A percentile compares a stretch with the other conserved stretches of the same genome.
phyloP scores from a whole-genome alignment of 352 stramenopile species.

The Pythium insidiosum region DNA sequence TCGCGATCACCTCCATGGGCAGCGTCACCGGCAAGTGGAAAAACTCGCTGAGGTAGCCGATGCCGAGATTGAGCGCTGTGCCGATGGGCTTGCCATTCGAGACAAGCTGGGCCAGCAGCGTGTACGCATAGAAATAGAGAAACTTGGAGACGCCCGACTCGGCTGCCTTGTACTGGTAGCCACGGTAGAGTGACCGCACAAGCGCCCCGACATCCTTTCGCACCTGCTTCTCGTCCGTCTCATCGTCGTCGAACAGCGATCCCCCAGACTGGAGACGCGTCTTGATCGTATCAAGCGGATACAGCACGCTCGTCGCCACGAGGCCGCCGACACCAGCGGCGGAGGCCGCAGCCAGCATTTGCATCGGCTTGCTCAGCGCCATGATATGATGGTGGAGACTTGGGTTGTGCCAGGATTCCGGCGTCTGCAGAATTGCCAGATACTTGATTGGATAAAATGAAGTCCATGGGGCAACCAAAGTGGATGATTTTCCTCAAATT shows the following conservation, averaged over 20 bases:
- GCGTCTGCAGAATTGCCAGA: no score
- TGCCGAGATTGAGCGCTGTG: constrained; percentile 57
- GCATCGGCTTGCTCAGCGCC: constrained; percentile 76
- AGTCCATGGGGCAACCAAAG: no score
- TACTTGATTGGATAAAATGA: no score
- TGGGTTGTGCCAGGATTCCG: no score
- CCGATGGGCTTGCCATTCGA: constrained; percentile 50
- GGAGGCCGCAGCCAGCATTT: constrained; percentile 72
- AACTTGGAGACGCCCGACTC: constrained; percentile 85
- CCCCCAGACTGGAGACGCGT: constrained; percentile 78
- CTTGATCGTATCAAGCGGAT: constrained; percentile 85
- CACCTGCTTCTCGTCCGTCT: constrained; percentile 8
- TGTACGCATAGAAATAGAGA: constrained; percentile 88
- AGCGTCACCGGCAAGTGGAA: constrained; percentile 73
- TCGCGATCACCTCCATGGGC: constrained; percentile 87
- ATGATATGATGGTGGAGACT: no score
- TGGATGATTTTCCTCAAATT: no score
- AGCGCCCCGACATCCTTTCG: constrained; percentile 23
- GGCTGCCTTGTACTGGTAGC: constrained; percentile 79
- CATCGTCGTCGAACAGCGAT: constrained; percentile 34
- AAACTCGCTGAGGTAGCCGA: constrained; percentile 83
- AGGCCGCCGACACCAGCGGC: constrained; percentile 71
- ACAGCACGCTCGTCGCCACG: constrained; percentile 68
- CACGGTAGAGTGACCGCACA: constrained; percentile 65
- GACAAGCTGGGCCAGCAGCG: constrained; percentile 59